A percentile compares a stretch with the other conserved stretches of the same genome.
These are phyloP conservation scores for Aspergillus uvarum DNA, from an alignment of 2,329 filamentous ascomycete genomes.

Conservation along the genomic window DNA sequence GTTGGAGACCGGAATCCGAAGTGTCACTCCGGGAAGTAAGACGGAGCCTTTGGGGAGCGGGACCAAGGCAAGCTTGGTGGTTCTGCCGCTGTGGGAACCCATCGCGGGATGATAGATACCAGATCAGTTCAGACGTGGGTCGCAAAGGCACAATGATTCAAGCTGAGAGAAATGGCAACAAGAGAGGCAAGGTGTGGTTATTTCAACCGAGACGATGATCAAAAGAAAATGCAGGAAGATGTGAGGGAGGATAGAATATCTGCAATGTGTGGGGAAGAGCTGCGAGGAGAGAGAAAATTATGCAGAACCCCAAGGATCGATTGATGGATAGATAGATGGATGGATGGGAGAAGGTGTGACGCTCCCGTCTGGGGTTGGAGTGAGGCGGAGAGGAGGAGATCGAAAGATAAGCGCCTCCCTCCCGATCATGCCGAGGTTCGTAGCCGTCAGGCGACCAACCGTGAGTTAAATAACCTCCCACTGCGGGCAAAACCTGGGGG, in stretches of 20 bases:
- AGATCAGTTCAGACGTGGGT: slow-evolving; percentile 2
- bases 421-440: slow-evolving; percentile 37
- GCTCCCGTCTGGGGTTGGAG: slow-evolving; percentile 13
- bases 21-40: slow-evolving; percentile 79
- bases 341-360: slow-evolving; percentile 19
- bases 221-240: no score
- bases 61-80: slow-evolving; percentile 67
- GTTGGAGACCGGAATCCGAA: slow-evolving; percentile 79
- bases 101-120: slow-evolving; percentile 26
- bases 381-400: slow-evolving; percentile 23
- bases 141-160: not conserved
- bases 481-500: not conserved
- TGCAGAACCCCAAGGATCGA: slow-evolving; percentile 33
- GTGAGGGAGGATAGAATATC: no score
- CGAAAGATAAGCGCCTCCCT: slow-evolving; percentile 30
- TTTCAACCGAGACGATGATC: no score
- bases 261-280: no score
- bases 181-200: no score
- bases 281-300: no score
- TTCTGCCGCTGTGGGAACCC: slow-evolving; percentile 39
- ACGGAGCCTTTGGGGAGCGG: slow-evolving; percentile 78
- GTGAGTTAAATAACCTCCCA: not conserved
- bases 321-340: no score
- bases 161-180: not conserved
- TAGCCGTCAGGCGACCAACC: not conserved